Percentiles rank a stretch among this genome's conserved stretches.
phyloP scores from a whole-genome alignment of 2,329 filamentous ascomycete species.

The Stromatinia cepivora region DNA sequence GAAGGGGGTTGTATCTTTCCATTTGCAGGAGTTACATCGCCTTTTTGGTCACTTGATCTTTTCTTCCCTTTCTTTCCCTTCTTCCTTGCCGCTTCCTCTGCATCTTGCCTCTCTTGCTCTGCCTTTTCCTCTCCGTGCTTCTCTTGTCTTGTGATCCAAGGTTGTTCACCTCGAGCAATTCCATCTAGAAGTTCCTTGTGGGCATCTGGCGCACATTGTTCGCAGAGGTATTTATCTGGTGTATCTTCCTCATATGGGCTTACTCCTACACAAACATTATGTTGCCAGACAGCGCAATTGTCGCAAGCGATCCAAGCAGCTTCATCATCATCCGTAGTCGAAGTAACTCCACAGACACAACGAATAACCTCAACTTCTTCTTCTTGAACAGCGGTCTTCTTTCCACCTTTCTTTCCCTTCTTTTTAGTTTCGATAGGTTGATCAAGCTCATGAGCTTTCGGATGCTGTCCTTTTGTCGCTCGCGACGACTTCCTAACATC shows the following conservation, averaged over 20 bases:
- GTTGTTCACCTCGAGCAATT: slow-evolving; percentile 76
- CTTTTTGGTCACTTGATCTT: slow-evolving; percentile 61
- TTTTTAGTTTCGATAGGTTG: slow-evolving; percentile 55
- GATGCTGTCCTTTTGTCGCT: slow-evolving; percentile 94
- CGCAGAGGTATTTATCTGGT: slow-evolving; percentile 87
- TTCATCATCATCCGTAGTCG: slow-evolving; percentile 80
- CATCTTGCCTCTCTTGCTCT: slow-evolving; percentile 54
- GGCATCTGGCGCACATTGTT: slow-evolving; percentile 76
- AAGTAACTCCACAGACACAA: slow-evolving; percentile 87
- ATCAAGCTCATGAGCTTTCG: slow-evolving; percentile 79
- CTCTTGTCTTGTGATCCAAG: slow-evolving; percentile 74
- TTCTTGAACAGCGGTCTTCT: slow-evolving; percentile 53
- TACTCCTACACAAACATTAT: slow-evolving; percentile 93
- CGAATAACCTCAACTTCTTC: slow-evolving; percentile 69
- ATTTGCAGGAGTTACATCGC: slow-evolving; percentile 47
- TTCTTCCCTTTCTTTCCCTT: slow-evolving; percentile 62
- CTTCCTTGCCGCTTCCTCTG: slow-evolving; percentile 46
- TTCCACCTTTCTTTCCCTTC: slow-evolving; percentile 50
- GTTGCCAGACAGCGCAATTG: slow-evolving; percentile 90
- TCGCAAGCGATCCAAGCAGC: slow-evolving; percentile 97
- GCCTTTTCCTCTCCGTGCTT: slow-evolving; percentile 57
- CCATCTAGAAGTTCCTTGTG: slow-evolving; percentile 79
- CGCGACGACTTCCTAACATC: slow-evolving; percentile 75
- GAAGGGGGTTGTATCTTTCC: slow-evolving; percentile 38
- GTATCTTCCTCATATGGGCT: slow-evolving; percentile 72